phyloP scores from a whole-genome alignment of 352 stramenopile genomes.

The Phytophthora brassicae region DNA sequence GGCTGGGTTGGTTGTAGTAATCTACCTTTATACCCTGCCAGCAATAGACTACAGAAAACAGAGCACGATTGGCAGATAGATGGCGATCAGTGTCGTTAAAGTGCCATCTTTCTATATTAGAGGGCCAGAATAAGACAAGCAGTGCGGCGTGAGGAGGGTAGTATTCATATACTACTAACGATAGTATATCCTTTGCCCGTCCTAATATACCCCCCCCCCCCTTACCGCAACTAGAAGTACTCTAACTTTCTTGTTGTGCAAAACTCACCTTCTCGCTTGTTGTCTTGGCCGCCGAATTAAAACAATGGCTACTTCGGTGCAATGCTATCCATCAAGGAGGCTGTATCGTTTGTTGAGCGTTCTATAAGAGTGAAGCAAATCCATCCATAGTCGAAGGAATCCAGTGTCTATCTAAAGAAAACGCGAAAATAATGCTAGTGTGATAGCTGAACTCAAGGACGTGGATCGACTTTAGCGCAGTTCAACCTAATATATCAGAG shows the following conservation, averaged over 20 bases:
- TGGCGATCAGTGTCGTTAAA: conserved; percentile 7
- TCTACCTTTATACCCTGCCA: conserved; percentile 11
- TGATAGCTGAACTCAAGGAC: conserved; percentile 29
- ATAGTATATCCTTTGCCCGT: too few species aligned
- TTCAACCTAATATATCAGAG: conserved; percentile 33
- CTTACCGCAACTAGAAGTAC: conserved; percentile 24
- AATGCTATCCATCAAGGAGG: neutral
- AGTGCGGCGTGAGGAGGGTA: conserved; percentile 15
- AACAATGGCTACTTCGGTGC: neutral
- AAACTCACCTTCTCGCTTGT: conserved; percentile 16
- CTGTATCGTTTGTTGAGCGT: neutral
- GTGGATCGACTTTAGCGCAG: conserved; percentile 9
- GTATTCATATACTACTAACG: conserved; percentile 29
- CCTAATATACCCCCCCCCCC: too few species aligned
- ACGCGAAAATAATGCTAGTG: conserved; percentile 26
- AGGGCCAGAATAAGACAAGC: conserved; percentile 25
- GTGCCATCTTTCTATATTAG: conserved; percentile 16
- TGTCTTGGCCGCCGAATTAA: conserved; percentile 11
- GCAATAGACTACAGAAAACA: conserved; percentile 38
- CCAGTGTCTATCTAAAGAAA: conserved; percentile 18
- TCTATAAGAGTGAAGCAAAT: too few species aligned
- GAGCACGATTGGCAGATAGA: conserved; percentile 26
- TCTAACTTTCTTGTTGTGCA: neutral
- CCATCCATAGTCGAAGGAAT: conserved; percentile 13
- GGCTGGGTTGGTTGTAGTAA: conserved; percentile 9